phyloP scores from a whole-genome alignment of 352 stramenopile species.

The Phytopythium sindhum region DNA sequence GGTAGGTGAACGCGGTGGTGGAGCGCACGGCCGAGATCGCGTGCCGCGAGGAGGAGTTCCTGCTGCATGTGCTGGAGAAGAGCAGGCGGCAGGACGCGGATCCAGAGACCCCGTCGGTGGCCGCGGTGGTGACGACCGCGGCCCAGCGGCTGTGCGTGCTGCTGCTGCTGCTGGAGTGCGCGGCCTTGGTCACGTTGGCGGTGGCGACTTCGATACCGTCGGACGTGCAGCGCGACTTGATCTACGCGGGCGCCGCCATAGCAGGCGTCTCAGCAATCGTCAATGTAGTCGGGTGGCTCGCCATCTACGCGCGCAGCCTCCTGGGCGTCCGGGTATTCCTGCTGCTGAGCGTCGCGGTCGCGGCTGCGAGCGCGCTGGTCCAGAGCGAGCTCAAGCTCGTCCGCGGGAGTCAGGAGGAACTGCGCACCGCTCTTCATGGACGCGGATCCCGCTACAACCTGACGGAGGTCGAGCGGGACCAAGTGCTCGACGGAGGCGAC shows the following conservation, averaged over 20 bases:
- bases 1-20: slow-evolving; percentile 43
- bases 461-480: slow-evolving; percentile 14
- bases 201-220: slow-evolving; percentile 3
- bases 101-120: slow-evolving; percentile 21
- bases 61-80: slow-evolving; percentile 33
- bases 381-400: slow-evolving; percentile 29
- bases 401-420: slow-evolving; percentile 25
- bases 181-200: slow-evolving; percentile 10
- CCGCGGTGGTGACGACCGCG: slow-evolving; percentile 18
- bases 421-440: slow-evolving; percentile 13
- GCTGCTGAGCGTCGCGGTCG: slow-evolving; percentile 8
- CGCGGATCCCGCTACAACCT: slow-evolving; percentile 9
- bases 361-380: slow-evolving; percentile 12
- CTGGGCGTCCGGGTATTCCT: slow-evolving; percentile 17
- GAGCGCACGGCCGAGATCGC: slow-evolving; percentile 45
- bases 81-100: slow-evolving; percentile 14
- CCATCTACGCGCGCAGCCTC: slow-evolving; percentile 15
- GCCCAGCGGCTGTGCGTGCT: slow-evolving; percentile 24
- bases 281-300: slow-evolving; percentile 20
- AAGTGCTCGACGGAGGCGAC: slow-evolving; percentile 38
- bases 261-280: slow-evolving; percentile 8
- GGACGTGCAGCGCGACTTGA: slow-evolving; percentile 3
- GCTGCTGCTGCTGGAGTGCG: slow-evolving; percentile 17
- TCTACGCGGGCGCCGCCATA: slow-evolving; percentile 7
- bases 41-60: slow-evolving; percentile 46